Conservation (phyloP, 257 asterid species). For the Scutellaria galericulata region DNA sequence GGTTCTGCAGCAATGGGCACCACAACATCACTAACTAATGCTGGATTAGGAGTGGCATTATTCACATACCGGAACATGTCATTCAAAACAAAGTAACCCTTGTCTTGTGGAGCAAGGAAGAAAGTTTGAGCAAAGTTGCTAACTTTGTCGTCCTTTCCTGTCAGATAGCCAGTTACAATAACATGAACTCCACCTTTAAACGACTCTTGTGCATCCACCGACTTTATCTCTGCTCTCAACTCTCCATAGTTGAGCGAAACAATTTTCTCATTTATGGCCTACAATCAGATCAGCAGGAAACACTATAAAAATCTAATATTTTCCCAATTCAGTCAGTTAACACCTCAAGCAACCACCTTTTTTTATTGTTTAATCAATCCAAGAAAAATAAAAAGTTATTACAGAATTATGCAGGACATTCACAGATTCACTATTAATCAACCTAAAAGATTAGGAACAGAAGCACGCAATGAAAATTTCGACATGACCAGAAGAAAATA, state of each 20-base stretch:
- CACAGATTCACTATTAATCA: constrained; percentile 9
- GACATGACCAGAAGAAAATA: neutral
- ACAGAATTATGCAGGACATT: constrained; percentile 4
- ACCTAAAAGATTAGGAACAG: constrained; percentile 6
- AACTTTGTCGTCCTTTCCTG: constrained; percentile 59
- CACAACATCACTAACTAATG: constrained; percentile 47
- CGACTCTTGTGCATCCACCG: constrained; percentile 88
- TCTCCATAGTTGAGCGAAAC: constrained; percentile 71
- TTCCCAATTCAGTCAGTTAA: constrained; percentile 13
- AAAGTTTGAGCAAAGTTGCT: constrained; percentile 77
- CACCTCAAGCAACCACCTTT: neutral
- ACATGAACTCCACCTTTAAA: constrained; percentile 77
- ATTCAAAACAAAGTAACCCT: constrained; percentile 89
- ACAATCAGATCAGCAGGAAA: constrained; percentile 32
- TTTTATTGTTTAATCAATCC: neutral
- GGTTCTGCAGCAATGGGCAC: constrained; percentile 61
- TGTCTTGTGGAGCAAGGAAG: constrained; percentile 96
- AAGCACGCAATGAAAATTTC: neutral
- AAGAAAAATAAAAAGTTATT: neutral
- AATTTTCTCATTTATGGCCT: constrained; percentile 89
- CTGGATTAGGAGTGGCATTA: constrained; percentile 36
- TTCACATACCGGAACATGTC: constrained; percentile 81
- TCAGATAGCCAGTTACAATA: constrained; percentile 85
- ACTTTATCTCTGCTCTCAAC: constrained; percentile 71
- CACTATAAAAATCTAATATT: constrained; percentile 8